Conservation (phyloP, 495 filamentous ascomycete genomes). For the Penicillium canescens region DNA sequence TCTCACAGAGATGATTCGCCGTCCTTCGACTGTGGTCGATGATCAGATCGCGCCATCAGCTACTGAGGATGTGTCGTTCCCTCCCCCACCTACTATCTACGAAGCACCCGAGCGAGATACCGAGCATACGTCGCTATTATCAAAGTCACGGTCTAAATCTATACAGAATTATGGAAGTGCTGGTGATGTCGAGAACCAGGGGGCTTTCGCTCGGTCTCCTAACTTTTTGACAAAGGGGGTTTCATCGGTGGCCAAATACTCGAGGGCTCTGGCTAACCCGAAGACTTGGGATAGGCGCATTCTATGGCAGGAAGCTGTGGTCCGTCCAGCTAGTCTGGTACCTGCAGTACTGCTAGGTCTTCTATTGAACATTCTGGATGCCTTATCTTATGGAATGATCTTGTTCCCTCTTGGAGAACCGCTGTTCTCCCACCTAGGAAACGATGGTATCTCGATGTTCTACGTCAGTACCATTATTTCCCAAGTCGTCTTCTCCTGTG, state of each 20-base stretch:
- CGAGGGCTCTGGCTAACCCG: conserved; percentile 48
- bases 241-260: conserved; percentile 25
- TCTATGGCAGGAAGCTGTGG: conserved; percentile 63
- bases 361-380: conserved; percentile 90
- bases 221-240: conserved; percentile 20
- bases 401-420: conserved; percentile 86
- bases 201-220: conserved; percentile 7
- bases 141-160: conserved; percentile 36
- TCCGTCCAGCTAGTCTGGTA: conserved; percentile 66
- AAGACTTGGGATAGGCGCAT: conserved; percentile 70
- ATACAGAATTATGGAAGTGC: conserved; percentile 34
- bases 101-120: conserved; percentile 26
- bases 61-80: conserved; percentile 17
- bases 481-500: conserved; percentile 85
- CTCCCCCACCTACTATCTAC: conserved; percentile 17
- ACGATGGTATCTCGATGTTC: conserved; percentile 97
- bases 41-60: conserved; percentile 20
- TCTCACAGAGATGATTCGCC: conserved; percentile 63
- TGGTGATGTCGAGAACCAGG: conserved; percentile 43
- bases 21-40: conserved; percentile 43
- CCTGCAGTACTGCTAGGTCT: conserved; percentile 88
- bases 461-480: conserved; percentile 96
- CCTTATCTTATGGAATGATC: conserved; percentile 95
- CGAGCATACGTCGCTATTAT: conserved; percentile 46
- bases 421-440: conserved; percentile 78